A percentile compares a stretch with the other conserved stretches of the same genome.
These are phyloP conservation scores for Eucalyptus sp. DNA, from an alignment of 345 rosid genomes.

Conservation along the genomic window DNA sequence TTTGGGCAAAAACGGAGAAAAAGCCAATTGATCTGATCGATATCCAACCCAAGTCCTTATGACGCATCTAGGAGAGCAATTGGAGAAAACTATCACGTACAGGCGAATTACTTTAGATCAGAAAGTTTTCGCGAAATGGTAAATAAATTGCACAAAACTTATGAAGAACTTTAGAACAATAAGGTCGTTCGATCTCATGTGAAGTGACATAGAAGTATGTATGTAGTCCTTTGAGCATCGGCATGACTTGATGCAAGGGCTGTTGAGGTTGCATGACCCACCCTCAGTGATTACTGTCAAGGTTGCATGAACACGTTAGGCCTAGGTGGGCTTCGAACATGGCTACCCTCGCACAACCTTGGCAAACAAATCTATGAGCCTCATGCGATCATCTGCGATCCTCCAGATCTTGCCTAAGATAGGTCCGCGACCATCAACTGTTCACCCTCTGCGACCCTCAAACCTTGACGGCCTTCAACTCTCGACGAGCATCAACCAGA, in stretches of 20 bases:
- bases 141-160: neutral
- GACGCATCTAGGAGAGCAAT: neutral
- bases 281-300: neutral
- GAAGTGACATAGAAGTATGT: neutral
- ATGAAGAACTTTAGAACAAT: neutral
- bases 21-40: neutral
- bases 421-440: no score
- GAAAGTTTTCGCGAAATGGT: neutral
- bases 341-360: neutral
- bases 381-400: neutral
- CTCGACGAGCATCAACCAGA: neutral
- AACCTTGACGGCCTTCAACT: neutral
- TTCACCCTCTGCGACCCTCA: neutral
- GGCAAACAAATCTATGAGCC: neutral
- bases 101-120: neutral
- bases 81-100: neutral
- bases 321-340: neutral
- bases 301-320: neutral
- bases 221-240: neutral
- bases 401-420: neutral
- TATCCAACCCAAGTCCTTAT: neutral
- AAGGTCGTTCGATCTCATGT: fast-evolving
- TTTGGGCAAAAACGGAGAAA: neutral
- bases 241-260: neutral
- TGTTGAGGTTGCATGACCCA: neutral